A percentile compares a stretch with the other conserved stretches of the same genome.
phyloP scores from a whole-genome alignment of 2,329 filamentous ascomycete genomes.

The Diaporthe sp. region DNA sequence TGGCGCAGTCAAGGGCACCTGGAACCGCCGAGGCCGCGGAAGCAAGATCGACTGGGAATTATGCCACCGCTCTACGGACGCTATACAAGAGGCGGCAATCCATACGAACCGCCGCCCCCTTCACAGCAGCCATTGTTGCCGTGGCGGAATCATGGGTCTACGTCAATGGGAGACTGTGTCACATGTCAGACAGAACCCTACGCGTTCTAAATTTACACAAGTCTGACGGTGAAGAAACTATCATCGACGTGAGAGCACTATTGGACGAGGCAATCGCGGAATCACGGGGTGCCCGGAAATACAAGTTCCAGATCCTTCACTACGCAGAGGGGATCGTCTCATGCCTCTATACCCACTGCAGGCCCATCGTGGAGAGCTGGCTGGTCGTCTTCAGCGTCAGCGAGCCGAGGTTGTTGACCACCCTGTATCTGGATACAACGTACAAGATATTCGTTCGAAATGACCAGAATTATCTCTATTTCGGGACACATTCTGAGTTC shows the following conservation, averaged over 20 bases:
- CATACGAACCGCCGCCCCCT: conserved; percentile 70
- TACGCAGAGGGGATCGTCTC: conserved; percentile 66
- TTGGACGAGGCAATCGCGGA: conserved; percentile 48
- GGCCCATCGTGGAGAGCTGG: conserved; percentile 53
- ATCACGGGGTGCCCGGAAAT: conserved; percentile 48
- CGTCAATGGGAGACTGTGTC: conserved; percentile 72
- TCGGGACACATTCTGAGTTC: too few species aligned
- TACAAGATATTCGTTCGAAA: too few species aligned
- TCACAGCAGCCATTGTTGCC: conserved; percentile 68
- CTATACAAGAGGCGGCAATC: conserved; percentile 71
- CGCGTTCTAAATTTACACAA: conserved; percentile 68
- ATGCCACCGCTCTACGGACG: conserved; percentile 64
- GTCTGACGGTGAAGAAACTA: conserved; percentile 60
- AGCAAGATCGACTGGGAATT: conserved; percentile 46
- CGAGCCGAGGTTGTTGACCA: conserved; percentile 52
- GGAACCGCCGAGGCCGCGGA: conserved; percentile 45
- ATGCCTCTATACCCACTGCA: too few species aligned
- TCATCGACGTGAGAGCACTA: too few species aligned
- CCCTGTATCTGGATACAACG: conserved; percentile 53
- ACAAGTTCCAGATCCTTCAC: conserved; percentile 65
- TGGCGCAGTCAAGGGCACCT: conserved; percentile 45
- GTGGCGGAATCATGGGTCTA: conserved; percentile 72
- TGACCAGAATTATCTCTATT: too few species aligned
- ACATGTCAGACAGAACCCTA: conserved; percentile 62
- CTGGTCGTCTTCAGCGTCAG: conserved; percentile 62